These are phyloP conservation scores for Raffaelea deltoideospora DNA, from an alignment of 2,329 filamentous ascomycete genomes.

Conservation along the genomic window DNA sequence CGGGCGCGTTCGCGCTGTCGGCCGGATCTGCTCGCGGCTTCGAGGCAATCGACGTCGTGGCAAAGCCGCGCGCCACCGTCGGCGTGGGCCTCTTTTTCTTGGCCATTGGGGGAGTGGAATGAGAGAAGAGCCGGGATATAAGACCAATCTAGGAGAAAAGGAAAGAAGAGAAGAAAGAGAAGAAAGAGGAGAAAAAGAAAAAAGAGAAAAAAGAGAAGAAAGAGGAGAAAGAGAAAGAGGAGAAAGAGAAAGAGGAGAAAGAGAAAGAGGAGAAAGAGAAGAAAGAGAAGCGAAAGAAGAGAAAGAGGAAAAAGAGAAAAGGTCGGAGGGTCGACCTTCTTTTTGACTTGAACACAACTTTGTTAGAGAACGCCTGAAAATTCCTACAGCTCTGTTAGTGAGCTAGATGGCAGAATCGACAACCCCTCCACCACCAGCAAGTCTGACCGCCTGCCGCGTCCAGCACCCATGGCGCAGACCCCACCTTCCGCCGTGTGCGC, in stretches of 20 bases:
- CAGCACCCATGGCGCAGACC: slow-evolving; percentile 3
- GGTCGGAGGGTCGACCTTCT: too few species aligned
- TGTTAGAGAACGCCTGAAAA: too few species aligned
- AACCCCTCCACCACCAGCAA: too few species aligned
- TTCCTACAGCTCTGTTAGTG: too few species aligned
- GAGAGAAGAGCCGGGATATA: neutral
- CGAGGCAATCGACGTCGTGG: slow-evolving; percentile 82
- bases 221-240: neutral
- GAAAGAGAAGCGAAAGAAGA: neutral
- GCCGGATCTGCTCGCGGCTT: slow-evolving; percentile 52
- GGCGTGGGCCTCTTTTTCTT: slow-evolving; percentile 86
- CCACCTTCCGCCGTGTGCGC: slow-evolving; percentile 6
- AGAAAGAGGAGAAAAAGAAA: neutral
- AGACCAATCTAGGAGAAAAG: neutral
- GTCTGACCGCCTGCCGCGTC: slow-evolving; percentile 12
- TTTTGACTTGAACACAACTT: too few species aligned
- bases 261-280: neutral
- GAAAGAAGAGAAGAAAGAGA: neutral
- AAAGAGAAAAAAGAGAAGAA: slow-evolving; percentile 2
- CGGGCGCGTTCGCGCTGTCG: slow-evolving; percentile 20
- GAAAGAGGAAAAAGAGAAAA: neutral
- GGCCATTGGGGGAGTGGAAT: slow-evolving; percentile 39
- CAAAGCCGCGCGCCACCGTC: slow-evolving; percentile 84
- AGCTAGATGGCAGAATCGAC: too few species aligned
- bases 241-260: neutral